Percentiles rank a stretch among this genome's conserved stretches.
phyloP scores from a whole-genome alignment of 1,284 basidiomycete genomes.

The Spongiforma sp. region DNA sequence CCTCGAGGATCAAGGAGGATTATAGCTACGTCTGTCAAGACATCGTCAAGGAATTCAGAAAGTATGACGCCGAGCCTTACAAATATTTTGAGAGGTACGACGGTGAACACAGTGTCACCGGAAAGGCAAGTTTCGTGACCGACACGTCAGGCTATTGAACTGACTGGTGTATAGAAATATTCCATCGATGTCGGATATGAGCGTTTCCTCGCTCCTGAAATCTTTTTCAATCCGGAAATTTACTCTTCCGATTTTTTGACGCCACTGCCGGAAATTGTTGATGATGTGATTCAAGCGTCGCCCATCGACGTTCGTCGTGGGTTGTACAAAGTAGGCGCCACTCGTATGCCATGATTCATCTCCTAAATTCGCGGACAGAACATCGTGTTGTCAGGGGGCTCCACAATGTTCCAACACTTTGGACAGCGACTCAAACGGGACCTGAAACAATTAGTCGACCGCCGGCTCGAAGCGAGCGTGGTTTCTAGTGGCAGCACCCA shows the following conservation, averaged over 20 bases:
- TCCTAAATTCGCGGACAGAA: slow-evolving; percentile 55
- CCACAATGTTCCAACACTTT: slow-evolving; percentile 98
- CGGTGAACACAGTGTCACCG: slow-evolving; percentile 93
- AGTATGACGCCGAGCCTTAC: slow-evolving; percentile 96
- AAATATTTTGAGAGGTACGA: slow-evolving; percentile 97
- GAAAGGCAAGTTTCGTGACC: slow-evolving; percentile 62
- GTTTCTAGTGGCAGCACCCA: slow-evolving; percentile 77
- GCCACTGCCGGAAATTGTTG: slow-evolving; percentile 96
- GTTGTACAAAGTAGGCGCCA: slow-evolving; percentile 79
- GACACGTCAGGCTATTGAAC: background rate
- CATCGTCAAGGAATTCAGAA: slow-evolving; percentile 98
- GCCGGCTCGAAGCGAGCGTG: slow-evolving; percentile 82
- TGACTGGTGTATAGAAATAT: slow-evolving; percentile 68
- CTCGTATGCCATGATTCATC: background rate
- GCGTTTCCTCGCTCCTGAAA: slow-evolving; percentile 98
- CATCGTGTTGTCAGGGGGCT: slow-evolving; percentile 94
- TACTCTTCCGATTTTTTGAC: slow-evolving; percentile 98
- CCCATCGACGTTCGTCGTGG: slow-evolving; percentile 96
- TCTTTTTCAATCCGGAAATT: slow-evolving; percentile 99
- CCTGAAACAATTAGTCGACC: slow-evolving; percentile 93
- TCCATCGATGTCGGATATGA: slow-evolving; percentile 96
- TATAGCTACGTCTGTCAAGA: slow-evolving; percentile 99
- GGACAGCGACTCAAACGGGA: slow-evolving; percentile 95
- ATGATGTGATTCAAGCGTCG: slow-evolving; percentile 94
- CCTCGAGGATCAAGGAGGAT: slow-evolving; percentile 97